Conservation (phyloP, 106 monocot species). For the Dendrobium officinale region DNA sequence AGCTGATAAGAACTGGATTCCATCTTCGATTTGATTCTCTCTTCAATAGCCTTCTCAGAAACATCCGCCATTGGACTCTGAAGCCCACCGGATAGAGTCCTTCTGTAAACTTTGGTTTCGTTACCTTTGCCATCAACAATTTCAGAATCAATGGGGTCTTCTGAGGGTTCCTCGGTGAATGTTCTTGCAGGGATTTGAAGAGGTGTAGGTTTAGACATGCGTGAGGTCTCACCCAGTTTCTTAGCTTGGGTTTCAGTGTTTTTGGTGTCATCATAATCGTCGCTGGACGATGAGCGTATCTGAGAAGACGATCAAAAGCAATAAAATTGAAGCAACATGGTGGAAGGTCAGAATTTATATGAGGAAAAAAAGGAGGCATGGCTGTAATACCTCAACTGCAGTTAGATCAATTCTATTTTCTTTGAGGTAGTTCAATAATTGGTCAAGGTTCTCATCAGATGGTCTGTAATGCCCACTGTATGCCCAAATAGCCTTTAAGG, state of each 20-base stretch:
- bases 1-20: slow-evolving; percentile 64
- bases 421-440: slow-evolving; percentile 56
- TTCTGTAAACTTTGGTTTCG: slow-evolving; percentile 30
- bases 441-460: slow-evolving; percentile 53
- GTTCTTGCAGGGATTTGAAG: slow-evolving; percentile 22
- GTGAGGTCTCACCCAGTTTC: background rate
- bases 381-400: slow-evolving; percentile 41
- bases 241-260: slow-evolving; percentile 13
- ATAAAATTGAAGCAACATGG: too few relatives aligned
- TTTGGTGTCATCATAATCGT: slow-evolving; percentile 54
- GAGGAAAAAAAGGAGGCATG: background rate
- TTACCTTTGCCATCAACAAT: background rate
- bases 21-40: slow-evolving; percentile 75
- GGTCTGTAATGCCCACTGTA: slow-evolving; percentile 98
- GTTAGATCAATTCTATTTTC: slow-evolving; percentile 48
- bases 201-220: slow-evolving; percentile 10
- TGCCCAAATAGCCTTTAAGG: slow-evolving; percentile 70
- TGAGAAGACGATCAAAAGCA: slow-evolving; percentile 9
- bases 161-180: background rate
- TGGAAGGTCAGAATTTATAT: too few relatives aligned
- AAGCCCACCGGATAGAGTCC: slow-evolving; percentile 74
- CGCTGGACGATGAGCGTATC: slow-evolving; percentile 46
- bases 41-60: slow-evolving; percentile 43
- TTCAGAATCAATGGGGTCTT: background rate
- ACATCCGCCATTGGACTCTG: slow-evolving; percentile 60